Evolutionary conservation across 23 red algal species (phyloP), one percentile per base, ranked within the genome.

Genomic region (Cyanidioschyzon merolae): DNA sequence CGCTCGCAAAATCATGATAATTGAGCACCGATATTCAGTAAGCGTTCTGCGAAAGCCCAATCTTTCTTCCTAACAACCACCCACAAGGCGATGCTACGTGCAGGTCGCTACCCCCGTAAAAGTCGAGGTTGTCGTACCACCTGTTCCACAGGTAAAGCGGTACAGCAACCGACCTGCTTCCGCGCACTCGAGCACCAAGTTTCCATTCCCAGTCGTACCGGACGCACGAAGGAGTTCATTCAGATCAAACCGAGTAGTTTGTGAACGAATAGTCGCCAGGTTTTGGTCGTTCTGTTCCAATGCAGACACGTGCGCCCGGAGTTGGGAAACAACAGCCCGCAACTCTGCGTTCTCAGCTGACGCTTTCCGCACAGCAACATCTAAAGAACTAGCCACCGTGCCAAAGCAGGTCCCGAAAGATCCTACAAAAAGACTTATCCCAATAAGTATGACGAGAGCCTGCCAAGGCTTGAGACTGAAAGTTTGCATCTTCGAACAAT

Each of bases 71-170:
- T n/a, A n/a, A n/a, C n/a, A n/a, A n/a, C n/a, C n/a, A n/a, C n/a
- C n/a, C n/a, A n/a, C n/a, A n/a, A n/a, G n/a, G n/a, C n/a, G n/a
- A n/a, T n/a, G n/a, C n/a, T 71, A 71, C 3, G 63, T 71, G 63
- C 63, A 71, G 63, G 63, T 71, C 7, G 63, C 63, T 7, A 71
- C 63, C 3, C 63, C 63, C 12, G 63, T 71, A 32, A 71, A 71
- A 35, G 63, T 71, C 29, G 63, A 71, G 7, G 63, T 7, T 7
- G 63, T 71, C 63, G 63, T 32, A 27, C 63, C 63, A 7, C 63
- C 63, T 3, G 12, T 71, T 3, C n/a, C n/a, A 32, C 63, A 71
- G 7, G 63, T 32, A 27, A 71, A 71, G 16, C 63, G 63, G 29
- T 71, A 71, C 63, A 71, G 63, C 16, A 71, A 27, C 29, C 32